A percentile compares a stretch with the other conserved stretches of the same genome.
These are phyloP conservation scores for Triangularia setosa DNA, from an alignment of 2,329 filamentous ascomycete species.

Conservation along the genomic window DNA sequence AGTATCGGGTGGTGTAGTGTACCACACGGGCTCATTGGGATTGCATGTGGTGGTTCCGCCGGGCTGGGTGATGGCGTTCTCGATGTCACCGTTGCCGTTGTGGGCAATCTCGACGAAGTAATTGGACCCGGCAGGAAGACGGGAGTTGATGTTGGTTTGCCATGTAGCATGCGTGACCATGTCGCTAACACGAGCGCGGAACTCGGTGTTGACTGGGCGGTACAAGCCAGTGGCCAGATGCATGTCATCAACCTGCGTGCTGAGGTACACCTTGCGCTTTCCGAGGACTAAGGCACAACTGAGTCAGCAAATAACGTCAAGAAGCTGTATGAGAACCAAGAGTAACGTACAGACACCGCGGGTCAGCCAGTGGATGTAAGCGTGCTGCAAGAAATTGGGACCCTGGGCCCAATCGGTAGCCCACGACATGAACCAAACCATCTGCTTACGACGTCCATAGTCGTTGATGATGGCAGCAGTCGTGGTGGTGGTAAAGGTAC, in stretches of 20 bases:
- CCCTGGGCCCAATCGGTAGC: constrained; percentile 42
- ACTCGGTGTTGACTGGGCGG: constrained; percentile 43
- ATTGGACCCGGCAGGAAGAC: constrained; percentile 47
- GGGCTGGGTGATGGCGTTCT: constrained; percentile 48
- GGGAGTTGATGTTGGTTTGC: constrained; percentile 39
- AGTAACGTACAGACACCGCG: constrained; percentile 44
- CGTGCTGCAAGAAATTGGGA: constrained; percentile 57
- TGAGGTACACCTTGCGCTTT: constrained; percentile 52
- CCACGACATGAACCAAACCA: constrained; percentile 58
- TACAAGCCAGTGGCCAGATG: constrained; percentile 52
- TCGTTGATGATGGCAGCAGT: constrained; percentile 59
- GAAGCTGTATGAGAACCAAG: constrained; percentile 23
- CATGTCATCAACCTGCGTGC: constrained; percentile 60
- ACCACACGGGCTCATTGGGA: constrained; percentile 39
- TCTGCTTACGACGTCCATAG: constrained; percentile 54
- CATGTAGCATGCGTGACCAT: constrained; percentile 44
- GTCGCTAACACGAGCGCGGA: constrained; percentile 46
- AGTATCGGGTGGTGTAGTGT: constrained; percentile 42
- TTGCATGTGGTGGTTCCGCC: constrained; percentile 43
- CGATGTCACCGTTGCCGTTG: constrained; percentile 47
- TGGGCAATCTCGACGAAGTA: constrained; percentile 53
- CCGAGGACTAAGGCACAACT: constrained; percentile 37
- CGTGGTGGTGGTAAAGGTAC: constrained; percentile 35
- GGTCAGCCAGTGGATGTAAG: constrained; percentile 60
- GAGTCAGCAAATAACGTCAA: constrained; percentile 14